These are phyloP conservation scores for Cutaneotrichosporon mucoides DNA, from an alignment of 1,284 basidiomycete species.

Conservation along the genomic window DNA sequence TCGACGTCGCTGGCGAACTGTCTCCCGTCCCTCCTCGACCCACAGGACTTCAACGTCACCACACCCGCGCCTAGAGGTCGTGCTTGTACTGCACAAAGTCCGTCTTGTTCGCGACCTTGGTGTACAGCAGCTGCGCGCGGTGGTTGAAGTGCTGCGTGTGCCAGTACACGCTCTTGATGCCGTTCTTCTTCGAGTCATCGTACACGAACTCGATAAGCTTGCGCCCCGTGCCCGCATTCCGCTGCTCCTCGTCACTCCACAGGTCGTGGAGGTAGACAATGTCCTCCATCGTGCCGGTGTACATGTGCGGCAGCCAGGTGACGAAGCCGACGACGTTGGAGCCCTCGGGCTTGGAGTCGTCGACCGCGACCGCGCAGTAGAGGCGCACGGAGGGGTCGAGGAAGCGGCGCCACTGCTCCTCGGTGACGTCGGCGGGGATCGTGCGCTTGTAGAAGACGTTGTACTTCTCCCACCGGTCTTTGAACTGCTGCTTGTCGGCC, in stretches of 20 bases:
- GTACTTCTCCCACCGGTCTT: constrained; percentile 17
- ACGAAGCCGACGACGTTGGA: constrained; percentile 16
- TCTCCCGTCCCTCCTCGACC: no score
- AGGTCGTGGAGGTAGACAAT: constrained; percentile 21
- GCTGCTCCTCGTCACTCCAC: constrained; percentile 14
- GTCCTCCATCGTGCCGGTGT: constrained; percentile 12
- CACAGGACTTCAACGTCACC: no score
- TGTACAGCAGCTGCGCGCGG: constrained; percentile 23
- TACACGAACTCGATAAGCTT: constrained; percentile 17
- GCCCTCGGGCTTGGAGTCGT: neutral
- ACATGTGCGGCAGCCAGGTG: constrained; percentile 20
- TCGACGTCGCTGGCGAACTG: no score
- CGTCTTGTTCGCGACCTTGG: constrained; percentile 17
- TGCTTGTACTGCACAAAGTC: constrained; percentile 19
- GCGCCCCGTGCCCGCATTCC: constrained; percentile 16
- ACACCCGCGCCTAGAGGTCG: neutral
- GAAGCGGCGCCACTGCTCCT: constrained; percentile 11
- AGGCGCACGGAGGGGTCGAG: constrained; percentile 15
- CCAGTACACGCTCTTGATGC: constrained; percentile 15
- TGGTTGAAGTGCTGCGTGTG: constrained; percentile 25
- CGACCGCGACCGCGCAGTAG: constrained; percentile 19
- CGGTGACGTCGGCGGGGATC: constrained; percentile 11
- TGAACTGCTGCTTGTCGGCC: constrained; percentile 13
- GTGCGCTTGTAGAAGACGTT: constrained; percentile 23
- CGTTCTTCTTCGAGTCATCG: constrained; percentile 5